A percentile compares a stretch with the other conserved stretches of the same genome.
Evolutionary conservation across 495 filamentous ascomycete genomes (phyloP).

Genomic region (Neurospora sp.): DNA sequence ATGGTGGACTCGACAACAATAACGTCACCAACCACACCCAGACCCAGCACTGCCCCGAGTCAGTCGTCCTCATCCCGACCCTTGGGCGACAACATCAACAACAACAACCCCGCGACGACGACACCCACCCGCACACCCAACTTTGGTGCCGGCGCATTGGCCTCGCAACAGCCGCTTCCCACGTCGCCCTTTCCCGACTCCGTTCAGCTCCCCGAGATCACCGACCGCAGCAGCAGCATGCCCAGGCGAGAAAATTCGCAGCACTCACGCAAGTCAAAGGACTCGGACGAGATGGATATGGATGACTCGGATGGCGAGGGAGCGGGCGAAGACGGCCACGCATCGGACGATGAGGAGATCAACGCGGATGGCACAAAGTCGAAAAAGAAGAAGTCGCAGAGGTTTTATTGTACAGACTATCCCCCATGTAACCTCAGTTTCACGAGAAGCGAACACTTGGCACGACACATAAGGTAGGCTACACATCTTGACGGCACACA

Average conservation of each 20-base stretch:
- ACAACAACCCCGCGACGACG: conserved; percentile 27
- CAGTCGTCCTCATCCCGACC: conserved; percentile 28
- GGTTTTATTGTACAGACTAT: conserved; percentile 96
- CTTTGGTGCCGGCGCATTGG: conserved; percentile 35
- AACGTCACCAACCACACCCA: conserved; percentile 53
- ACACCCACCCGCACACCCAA: conserved; percentile 51
- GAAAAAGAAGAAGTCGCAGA: conserved; percentile 94
- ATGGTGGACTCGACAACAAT: conserved; percentile 42
- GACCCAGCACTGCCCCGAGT: conserved; percentile 38
- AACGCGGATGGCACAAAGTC: conserved; percentile 52
- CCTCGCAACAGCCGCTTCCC: conserved; percentile 52
- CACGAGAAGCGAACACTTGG: conserved; percentile 91
- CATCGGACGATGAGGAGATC: conserved; percentile 70
- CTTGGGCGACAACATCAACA: conserved; percentile 23
- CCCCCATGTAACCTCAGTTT: conserved; percentile 93
- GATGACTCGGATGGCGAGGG: conserved; percentile 58
- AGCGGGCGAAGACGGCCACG: conserved; percentile 47
- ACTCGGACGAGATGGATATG: conserved; percentile 67
- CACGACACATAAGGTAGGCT: conserved; percentile 77
- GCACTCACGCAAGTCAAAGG: conserved; percentile 51
- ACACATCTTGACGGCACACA: neutral
- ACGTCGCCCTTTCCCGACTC: conserved; percentile 46
- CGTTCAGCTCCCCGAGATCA: conserved; percentile 35
- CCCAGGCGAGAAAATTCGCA: conserved; percentile 52
- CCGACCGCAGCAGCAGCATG: conserved; percentile 23